Conservation (phyloP, 257 asterid species). For the Nicotiana knightiana region DNA sequence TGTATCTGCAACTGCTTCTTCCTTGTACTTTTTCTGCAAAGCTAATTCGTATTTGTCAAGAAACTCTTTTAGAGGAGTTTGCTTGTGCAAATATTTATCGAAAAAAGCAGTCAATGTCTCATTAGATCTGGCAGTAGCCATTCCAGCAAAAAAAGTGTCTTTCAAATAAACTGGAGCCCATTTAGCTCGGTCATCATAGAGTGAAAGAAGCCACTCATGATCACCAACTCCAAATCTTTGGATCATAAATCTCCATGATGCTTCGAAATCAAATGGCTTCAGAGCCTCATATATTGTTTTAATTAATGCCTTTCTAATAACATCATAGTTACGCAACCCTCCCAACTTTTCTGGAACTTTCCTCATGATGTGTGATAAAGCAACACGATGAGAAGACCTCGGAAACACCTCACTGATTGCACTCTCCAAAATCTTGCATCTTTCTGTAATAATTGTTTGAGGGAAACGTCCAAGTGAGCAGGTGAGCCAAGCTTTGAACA, state of each 20-base stretch:
- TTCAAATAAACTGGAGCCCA: conserved; percentile 82
- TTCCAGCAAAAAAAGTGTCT: conserved; percentile 59
- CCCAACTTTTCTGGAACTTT: conserved; percentile 77
- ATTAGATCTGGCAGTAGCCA: conserved; percentile 50
- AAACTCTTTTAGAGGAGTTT: conserved; percentile 72
- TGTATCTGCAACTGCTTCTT: conserved; percentile 56
- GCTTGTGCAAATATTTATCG: conserved; percentile 69
- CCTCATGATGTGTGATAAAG: conserved; percentile 59
- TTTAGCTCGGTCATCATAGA: conserved; percentile 55
- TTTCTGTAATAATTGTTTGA: conserved; percentile 60
- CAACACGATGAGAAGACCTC: conserved; percentile 52
- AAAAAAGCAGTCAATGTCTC: conserved; percentile 53
- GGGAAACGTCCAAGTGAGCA: conserved; percentile 48
- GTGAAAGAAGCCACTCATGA: conserved; percentile 65
- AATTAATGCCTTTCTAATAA: conserved; percentile 25
- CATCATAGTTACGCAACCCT: conserved; percentile 44
- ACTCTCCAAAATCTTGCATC: conserved; percentile 61
- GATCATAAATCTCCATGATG: conserved; percentile 71
- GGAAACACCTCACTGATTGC: conserved; percentile 62
- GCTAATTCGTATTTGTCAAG: conserved; percentile 85
- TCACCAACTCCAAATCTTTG: conserved; percentile 53
- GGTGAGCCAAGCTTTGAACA: conserved; percentile 55
- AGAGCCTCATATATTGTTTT: conserved; percentile 58
- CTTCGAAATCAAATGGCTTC: conserved; percentile 68
- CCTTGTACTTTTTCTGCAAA: conserved; percentile 60